A percentile compares a stretch with the other conserved stretches of the same genome.
Conservation (phyloP, 495 filamentous ascomycete species). For the Xylaria scruposa region DNA sequence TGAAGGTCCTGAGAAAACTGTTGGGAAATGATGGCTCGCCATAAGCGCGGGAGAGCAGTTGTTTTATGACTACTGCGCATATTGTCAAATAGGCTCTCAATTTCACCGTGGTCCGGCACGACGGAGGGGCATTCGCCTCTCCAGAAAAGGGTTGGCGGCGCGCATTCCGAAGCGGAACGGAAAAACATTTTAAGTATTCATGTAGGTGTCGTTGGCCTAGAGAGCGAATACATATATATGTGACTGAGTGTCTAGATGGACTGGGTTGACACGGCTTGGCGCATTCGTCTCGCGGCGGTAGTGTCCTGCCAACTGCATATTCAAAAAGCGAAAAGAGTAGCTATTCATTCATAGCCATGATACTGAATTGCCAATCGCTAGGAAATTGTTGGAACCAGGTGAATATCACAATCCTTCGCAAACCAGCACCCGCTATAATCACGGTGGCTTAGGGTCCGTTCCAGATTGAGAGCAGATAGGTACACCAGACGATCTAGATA, state of each 20-base stretch:
- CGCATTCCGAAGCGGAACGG: conserved; percentile 15
- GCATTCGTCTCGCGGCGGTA: background rate
- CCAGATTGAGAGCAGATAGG: conserved; percentile 19
- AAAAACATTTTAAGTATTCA: background rate
- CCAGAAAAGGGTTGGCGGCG: conserved; percentile 7
- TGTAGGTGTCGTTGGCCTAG: background rate
- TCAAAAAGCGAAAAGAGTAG: background rate
- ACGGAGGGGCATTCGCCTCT: conserved; percentile 8
- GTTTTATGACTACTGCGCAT: background rate
- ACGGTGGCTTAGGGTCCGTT: conserved; percentile 23
- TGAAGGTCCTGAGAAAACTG: background rate
- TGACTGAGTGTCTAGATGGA: background rate
- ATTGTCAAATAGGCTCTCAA: conserved; percentile 7
- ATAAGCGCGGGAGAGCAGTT: background rate
- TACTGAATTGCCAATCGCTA: background rate
- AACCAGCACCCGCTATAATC: background rate
- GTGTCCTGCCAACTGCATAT: background rate
- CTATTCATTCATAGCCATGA: conserved; percentile 13
- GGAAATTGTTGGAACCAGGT: background rate
- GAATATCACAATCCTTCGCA: conserved; percentile 9
- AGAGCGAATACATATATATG: background rate
- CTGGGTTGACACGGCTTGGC: background rate
- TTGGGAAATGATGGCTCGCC: background rate
- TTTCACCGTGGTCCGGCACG: conserved; percentile 2
- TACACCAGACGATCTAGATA: background rate